Conservation (phyloP, 805 yeast species). For the Candida saitoana region DNA sequence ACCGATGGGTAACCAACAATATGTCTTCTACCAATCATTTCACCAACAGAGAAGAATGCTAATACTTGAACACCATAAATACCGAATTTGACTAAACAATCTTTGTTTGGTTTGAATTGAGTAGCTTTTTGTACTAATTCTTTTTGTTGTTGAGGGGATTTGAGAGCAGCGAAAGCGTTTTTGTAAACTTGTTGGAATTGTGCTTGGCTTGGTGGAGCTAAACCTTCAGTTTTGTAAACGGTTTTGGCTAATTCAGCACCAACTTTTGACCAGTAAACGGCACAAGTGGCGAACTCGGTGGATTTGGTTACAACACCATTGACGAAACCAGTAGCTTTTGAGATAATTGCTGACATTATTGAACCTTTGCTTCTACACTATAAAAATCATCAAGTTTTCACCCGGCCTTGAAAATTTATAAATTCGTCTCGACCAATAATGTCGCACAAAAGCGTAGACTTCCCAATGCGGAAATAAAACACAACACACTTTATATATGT, state of each 20-base stretch:
- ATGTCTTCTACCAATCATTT: conserved; percentile 93
- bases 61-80: conserved; percentile 78
- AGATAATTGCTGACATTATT: conserved; percentile 41
- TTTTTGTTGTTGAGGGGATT: conserved; percentile 53
- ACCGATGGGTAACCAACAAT: conserved; percentile 79
- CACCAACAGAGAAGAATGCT: conserved; percentile 93
- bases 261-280: conserved; percentile 80
- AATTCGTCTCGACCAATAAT: conserved; percentile 4
- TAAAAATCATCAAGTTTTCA: conserved; percentile 3
- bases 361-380: not conserved
- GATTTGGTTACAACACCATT: conserved; percentile 34
- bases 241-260: conserved; percentile 62
- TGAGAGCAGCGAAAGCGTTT: conserved; percentile 31
- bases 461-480: conserved; percentile 17
- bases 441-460: conserved; percentile 14
- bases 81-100: conserved; percentile 59
- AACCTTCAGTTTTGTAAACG: conserved; percentile 86
- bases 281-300: conserved; percentile 42
- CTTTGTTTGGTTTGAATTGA: conserved; percentile 47
- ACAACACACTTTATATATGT: not conserved
- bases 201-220: conserved; percentile 81
- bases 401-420: conserved; percentile 2
- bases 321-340: conserved; percentile 37
- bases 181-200: conserved; percentile 76
- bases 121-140: conserved; percentile 46